Percentiles rank a stretch among this genome's conserved stretches.
Conservation (phyloP, 2,329 filamentous ascomycete species). For the Fusarium penzigii region DNA sequence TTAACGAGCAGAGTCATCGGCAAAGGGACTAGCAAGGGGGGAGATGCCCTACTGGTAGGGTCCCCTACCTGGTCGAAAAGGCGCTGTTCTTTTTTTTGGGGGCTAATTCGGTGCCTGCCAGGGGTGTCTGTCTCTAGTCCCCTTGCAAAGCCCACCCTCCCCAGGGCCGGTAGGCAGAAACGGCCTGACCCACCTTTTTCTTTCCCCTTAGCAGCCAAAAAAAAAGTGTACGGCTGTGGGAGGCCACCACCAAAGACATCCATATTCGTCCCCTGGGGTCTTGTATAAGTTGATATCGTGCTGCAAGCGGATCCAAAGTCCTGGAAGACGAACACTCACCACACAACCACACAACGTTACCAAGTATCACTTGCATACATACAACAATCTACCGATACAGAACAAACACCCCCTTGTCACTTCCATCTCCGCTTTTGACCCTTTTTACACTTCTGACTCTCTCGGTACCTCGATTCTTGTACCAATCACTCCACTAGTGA, state of each 20-base stretch:
- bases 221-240: background rate
- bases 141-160: background rate
- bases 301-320: background rate
- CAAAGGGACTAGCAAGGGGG: too few species aligned
- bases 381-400: background rate
- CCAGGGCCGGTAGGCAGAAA: conserved; percentile 29
- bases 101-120: conserved; percentile 3
- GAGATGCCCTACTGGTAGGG: too few species aligned
- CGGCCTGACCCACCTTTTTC: conserved; percentile 17
- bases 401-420: conserved; percentile 22
- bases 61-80: too few species aligned
- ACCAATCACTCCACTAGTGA: background rate
- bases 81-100: background rate
- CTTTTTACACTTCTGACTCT: conserved; percentile 19
- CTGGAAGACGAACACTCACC: background rate
- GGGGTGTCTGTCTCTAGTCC: too few species aligned
- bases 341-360: background rate
- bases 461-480: conserved; percentile 1
- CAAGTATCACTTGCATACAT: conserved; percentile 3
- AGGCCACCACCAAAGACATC: background rate
- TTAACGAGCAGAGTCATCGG: too few species aligned
- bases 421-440: conserved; percentile 8
- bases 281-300: background rate
- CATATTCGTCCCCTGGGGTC: background rate
- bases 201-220: conserved; percentile 16